Percentiles rank a stretch among this genome's conserved stretches.
These are phyloP conservation scores for Populus nigra DNA, from an alignment of 345 rosid species.

Conservation along the genomic window DNA sequence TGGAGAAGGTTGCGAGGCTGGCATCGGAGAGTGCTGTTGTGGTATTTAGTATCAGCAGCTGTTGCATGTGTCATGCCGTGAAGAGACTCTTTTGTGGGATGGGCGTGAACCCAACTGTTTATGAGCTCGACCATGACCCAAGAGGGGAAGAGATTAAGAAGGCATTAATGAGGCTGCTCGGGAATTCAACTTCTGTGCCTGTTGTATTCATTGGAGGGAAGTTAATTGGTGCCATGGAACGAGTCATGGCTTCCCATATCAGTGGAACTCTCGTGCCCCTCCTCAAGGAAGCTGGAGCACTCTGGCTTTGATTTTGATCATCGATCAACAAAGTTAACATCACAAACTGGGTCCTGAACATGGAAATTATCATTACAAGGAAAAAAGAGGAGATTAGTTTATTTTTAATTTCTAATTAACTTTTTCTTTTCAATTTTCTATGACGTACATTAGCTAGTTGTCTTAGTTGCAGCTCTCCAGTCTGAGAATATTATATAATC, in stretches of 20 bases:
- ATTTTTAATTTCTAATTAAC: background rate
- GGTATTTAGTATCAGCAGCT: slow-evolving; percentile 58
- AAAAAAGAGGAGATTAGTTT: background rate
- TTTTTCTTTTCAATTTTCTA: background rate
- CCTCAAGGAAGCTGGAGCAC: slow-evolving; percentile 76
- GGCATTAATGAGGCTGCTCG: slow-evolving; percentile 41
- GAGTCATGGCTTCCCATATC: slow-evolving; percentile 64
- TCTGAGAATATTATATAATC: background rate
- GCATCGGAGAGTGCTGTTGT: slow-evolving; percentile 66
- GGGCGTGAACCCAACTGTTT: slow-evolving; percentile 65
- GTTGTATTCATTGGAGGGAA: slow-evolving; percentile 68
- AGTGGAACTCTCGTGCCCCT: slow-evolving; percentile 65
- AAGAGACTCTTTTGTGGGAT: slow-evolving; percentile 64
- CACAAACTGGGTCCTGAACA: background rate
- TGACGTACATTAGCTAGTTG: background rate
- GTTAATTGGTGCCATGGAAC: slow-evolving; percentile 57
- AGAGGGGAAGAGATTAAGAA: slow-evolving; percentile 55
- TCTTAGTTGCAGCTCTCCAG: background rate
- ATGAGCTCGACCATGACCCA: slow-evolving; percentile 60
- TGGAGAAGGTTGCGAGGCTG: slow-evolving; percentile 47
- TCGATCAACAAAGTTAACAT: background rate
- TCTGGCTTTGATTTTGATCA: slow-evolving; percentile 48
- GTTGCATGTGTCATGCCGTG: slow-evolving; percentile 77
- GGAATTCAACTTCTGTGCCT: slow-evolving; percentile 34
- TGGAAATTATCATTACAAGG: background rate